Evolutionary conservation across 2,329 filamentous ascomycete species (phyloP).

Genomic region (Cladosporium sp.): DNA sequence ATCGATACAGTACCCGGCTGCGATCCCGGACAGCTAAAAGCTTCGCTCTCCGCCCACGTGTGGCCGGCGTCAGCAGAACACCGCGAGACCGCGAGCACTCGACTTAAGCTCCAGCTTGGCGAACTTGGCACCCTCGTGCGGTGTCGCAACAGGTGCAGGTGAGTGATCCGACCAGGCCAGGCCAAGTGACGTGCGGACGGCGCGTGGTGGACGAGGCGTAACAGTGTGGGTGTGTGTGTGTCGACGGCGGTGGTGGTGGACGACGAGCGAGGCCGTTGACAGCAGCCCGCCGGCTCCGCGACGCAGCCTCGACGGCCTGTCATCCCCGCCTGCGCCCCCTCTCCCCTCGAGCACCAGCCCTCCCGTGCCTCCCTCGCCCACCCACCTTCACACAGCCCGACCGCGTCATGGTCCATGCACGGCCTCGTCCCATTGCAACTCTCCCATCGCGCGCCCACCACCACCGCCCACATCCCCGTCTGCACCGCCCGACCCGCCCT

Average conservation of each 20-base stretch:
- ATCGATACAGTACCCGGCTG: not conserved
- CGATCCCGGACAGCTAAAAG: not conserved
- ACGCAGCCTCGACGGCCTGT: no score
- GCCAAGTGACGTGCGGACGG: no score
- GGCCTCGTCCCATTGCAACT: not conserved
- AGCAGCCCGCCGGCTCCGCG: no score
- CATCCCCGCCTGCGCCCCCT: no score
- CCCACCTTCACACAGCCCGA: not conserved
- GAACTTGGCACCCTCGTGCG: slow-evolving; percentile 1
- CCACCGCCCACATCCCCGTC: not conserved
- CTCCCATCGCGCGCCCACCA: not conserved
- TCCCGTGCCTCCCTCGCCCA: no score
- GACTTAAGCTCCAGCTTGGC: slow-evolving; percentile 10
- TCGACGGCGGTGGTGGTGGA: no score
- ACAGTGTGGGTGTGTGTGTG: no score
- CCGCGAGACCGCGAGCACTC: not conserved
- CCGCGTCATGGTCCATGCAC: slow-evolving; percentile 11
- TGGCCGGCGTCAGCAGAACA: not conserved
- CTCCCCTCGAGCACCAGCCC: no score
- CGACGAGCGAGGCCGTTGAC: no score
- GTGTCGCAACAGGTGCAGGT: slow-evolving; percentile 10
- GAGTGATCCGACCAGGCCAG: not conserved
- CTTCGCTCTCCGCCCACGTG: not conserved
- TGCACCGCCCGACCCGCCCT: not conserved
- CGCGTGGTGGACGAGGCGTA: no score